Percentiles rank a stretch among this genome's conserved stretches.
Conservation (phyloP, 192 early-diverging fungal species). For the Podila verticillata region DNA sequence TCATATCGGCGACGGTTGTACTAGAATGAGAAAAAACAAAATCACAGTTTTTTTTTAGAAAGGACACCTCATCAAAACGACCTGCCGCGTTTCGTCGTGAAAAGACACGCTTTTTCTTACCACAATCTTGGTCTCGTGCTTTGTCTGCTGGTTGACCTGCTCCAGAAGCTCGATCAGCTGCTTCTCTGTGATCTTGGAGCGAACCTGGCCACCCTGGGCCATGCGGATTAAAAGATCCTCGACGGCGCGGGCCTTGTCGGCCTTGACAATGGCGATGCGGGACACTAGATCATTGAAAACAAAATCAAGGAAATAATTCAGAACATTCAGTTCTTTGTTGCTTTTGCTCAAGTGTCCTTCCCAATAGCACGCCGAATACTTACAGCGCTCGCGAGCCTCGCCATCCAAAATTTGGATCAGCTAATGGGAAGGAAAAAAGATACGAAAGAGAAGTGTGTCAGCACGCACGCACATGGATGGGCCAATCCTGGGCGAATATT, state of each 20-base stretch:
- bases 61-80: too few species aligned
- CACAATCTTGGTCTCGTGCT: constrained; percentile 78
- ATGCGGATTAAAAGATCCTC: constrained; percentile 93
- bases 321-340: neutral
- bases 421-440: constrained; percentile 50
- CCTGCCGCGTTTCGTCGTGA: too few species aligned
- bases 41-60: too few species aligned
- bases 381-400: constrained; percentile 84
- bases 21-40: constrained; percentile 36
- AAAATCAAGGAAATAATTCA: too few species aligned
- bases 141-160: constrained; percentile 80
- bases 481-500: neutral
- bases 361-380: too few species aligned
- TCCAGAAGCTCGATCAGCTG: constrained; percentile 88
- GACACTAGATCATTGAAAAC: constrained; percentile 74
- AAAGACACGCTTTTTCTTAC: too few species aligned
- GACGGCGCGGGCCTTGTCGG: constrained; percentile 86
- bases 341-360: neutral
- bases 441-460: neutral
- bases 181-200: constrained; percentile 82
- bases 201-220: constrained; percentile 86
- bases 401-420: constrained; percentile 84
- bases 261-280: constrained; percentile 92
- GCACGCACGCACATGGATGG: neutral
- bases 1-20: constrained; percentile 66